Evolutionary conservation across 768 basidiomycete species (phyloP).

Genomic region (Tulasnella sp.): DNA sequence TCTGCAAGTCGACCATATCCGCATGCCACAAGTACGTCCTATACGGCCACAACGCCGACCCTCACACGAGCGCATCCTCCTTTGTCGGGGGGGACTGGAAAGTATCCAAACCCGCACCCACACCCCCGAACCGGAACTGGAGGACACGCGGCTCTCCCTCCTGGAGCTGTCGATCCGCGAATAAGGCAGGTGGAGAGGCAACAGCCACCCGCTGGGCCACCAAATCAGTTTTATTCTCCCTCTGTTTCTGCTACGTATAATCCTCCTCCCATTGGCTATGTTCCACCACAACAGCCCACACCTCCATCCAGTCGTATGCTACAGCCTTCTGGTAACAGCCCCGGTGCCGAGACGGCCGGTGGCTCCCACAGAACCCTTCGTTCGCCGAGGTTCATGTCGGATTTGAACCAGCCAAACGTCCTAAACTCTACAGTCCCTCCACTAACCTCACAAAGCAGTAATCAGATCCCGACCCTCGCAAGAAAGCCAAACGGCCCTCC

Average conservation of each 20-base stretch:
- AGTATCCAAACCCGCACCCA: constrained; percentile 24
- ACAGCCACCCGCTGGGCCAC: neutral
- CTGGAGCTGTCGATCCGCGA: constrained; percentile 23
- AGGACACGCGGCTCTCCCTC: neutral
- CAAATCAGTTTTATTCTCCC: constrained; percentile 12
- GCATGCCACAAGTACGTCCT: constrained; percentile 5
- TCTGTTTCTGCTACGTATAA: neutral
- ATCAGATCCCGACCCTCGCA: constrained; percentile 7
- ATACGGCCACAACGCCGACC: neutral
- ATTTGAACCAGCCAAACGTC: neutral
- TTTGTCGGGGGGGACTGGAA: neutral
- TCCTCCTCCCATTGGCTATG: neutral
- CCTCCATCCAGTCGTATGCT: constrained; percentile 1
- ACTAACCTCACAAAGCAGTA: neutral
- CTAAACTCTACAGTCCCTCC: neutral
- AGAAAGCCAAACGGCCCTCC: neutral
- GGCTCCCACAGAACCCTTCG: neutral
- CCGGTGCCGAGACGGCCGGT: neutral
- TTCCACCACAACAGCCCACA: neutral
- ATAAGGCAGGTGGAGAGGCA: constrained; percentile 20
- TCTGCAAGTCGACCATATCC: constrained; percentile 19
- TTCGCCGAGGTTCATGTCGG: constrained; percentile 14
- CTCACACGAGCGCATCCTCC: constrained; percentile 21
- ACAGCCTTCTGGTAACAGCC: neutral
- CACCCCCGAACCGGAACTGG: neutral